phyloP scores from a whole-genome alignment of 1,139 yeast species.

The Nakaseomyces kungkrabaensis region DNA sequence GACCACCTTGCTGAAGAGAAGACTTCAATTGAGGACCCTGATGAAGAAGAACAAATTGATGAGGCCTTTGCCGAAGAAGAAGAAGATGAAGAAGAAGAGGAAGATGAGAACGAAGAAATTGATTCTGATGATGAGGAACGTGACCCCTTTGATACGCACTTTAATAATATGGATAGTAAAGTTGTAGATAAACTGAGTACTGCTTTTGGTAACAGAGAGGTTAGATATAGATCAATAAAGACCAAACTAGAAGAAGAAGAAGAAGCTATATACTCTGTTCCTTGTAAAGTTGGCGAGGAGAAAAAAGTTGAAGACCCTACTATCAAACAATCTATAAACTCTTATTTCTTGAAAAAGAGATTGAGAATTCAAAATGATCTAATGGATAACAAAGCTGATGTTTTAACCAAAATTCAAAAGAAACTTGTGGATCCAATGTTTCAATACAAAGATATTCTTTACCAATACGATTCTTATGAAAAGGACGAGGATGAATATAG shows the following conservation, averaged over 20 bases:
- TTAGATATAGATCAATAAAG: slow-evolving; percentile 18
- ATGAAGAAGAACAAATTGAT: slow-evolving; percentile 25
- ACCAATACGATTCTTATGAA: slow-evolving; percentile 43
- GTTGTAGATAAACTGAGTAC: slow-evolving; percentile 30
- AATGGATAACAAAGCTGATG: slow-evolving; percentile 12
- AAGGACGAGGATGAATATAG: slow-evolving; percentile 42
- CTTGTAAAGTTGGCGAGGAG: slow-evolving; percentile 9
- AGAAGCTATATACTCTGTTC: slow-evolving; percentile 19
- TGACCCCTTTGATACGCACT: slow-evolving; percentile 73
- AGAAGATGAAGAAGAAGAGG: slow-evolving; percentile 26
- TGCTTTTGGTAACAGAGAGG: slow-evolving; percentile 16
- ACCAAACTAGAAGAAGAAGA: slow-evolving; percentile 12
- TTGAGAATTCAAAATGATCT: slow-evolving; percentile 23
- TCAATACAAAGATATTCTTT: slow-evolving; percentile 61
- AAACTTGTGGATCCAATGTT: slow-evolving; percentile 52
- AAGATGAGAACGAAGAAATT: slow-evolving; percentile 31
- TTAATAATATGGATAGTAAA: slow-evolving; percentile 44
- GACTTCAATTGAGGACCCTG: slow-evolving; percentile 27
- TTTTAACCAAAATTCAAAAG: slow-evolving; percentile 33
- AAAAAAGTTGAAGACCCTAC: slow-evolving; percentile 12
- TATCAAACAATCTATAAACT: slow-evolving; percentile 17
- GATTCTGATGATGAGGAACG: slow-evolving; percentile 39
- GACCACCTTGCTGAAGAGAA: slow-evolving; percentile 10
- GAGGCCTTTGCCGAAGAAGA: slow-evolving; percentile 25
- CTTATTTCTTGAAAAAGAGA: slow-evolving; percentile 31